phyloP scores from a whole-genome alignment of 2,329 filamentous ascomycete species.

The Ilyonectria sp. region DNA sequence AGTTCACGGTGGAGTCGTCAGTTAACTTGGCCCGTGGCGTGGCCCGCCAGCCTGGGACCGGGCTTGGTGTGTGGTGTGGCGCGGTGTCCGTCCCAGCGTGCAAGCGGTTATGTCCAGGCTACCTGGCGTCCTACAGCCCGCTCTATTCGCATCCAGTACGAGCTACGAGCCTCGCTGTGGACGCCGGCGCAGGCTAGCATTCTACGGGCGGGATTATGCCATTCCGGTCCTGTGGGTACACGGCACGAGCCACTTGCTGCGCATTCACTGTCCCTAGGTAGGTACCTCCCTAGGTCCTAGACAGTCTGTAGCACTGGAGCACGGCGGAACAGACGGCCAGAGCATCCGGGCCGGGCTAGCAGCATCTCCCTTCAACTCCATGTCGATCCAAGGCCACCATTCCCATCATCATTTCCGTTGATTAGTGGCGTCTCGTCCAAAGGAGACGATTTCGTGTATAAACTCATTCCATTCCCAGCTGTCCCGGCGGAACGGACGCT shows the following conservation, averaged over 20 bases:
- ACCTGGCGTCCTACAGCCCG: too few species aligned
- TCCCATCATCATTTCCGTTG: not conserved
- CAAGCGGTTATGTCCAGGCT: too few species aligned
- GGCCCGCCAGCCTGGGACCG: conserved; percentile 32
- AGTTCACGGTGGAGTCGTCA: not conserved
- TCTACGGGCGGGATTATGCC: conserved; percentile 17
- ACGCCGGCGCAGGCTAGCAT: too few species aligned
- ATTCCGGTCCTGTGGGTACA: conserved; percentile 3
- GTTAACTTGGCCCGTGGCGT: not conserved
- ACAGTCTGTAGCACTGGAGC: too few species aligned
- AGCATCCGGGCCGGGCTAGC: too few species aligned
- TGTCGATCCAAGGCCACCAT: not conserved
- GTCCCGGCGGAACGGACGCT: not conserved
- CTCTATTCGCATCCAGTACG: too few species aligned
- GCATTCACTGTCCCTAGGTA: too few species aligned
- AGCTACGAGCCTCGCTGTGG: too few species aligned
- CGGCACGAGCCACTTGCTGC: conserved; percentile 9
- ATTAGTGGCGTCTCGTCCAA: not conserved
- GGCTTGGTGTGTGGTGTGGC: conserved; percentile 15
- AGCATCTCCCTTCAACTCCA: not conserved
- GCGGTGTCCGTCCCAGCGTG: too few species aligned
- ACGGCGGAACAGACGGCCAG: too few species aligned
- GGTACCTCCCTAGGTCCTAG: too few species aligned
- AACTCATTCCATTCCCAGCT: not conserved
- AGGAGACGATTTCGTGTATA: not conserved